Base-by-base conservation (phyloP, 805 yeast species). In the Metschnikowia picachoensis region DNA sequence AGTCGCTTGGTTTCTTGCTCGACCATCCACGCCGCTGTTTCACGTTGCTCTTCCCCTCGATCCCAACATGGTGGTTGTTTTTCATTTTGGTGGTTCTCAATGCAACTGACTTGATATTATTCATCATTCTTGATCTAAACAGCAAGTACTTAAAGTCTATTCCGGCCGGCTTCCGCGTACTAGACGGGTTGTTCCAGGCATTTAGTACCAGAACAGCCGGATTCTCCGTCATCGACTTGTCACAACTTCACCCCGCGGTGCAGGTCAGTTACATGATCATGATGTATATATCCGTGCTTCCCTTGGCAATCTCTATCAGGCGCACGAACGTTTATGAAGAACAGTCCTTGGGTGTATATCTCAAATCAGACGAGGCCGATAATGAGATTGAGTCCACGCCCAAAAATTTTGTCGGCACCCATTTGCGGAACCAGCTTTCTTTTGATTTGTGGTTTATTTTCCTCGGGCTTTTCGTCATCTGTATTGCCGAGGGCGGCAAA, bases 1-100 rank as follows among this genome's bases (percentile, higher is more conserved):
- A 94, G 59, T 85, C 95, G 6, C 67, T 91, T 13, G 91, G 88
- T 0, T 94, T 94, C 56, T 65, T 94, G 48, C 71, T 94, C 35
- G 97, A 91, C 51, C 99, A 94, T 64, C 99, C 99, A 1, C 82
- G 99, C 60, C 85, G 99, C 59, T 94, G 99, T 62, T 94, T 92
- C 60, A 90, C 98, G 3, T 68, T 94, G 48, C 70, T 94, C 46
- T 94, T 94, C 58, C 99, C 99, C 0, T 78, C 92, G 3, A 82
- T 83, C 2, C 95, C 98, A 3, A 92, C 99, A 0, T 89, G 96
- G 95, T 90, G 97, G 97, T 72, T 94, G 37, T 73, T 90, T 42
- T 73, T 80, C 46, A 87, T 91, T 15, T 72, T 94, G 50, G 74
- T 90, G 13, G 74, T 75, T 1, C 66, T 94, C 54, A 92, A 92